Evolutionary conservation across 352 stramenopile genomes (phyloP).

Genomic region (Lagenidium giganteum): DNA sequence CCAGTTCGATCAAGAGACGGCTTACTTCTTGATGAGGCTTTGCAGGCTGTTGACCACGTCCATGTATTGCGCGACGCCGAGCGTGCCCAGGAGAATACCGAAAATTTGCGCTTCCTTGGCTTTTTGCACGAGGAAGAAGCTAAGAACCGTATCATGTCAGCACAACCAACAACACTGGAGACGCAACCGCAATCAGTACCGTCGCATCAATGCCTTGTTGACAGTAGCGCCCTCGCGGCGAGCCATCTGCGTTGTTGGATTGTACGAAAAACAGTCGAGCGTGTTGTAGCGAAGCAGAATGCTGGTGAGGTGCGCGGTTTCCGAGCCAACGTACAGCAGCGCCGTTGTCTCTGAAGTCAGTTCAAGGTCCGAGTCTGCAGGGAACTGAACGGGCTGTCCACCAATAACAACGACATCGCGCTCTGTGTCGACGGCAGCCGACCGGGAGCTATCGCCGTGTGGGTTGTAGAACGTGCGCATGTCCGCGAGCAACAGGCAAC

Average conservation of each 20-base stretch:
- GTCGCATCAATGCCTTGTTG: conserved; percentile 64
- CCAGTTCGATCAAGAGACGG: no score
- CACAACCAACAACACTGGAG: not conserved
- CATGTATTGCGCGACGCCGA: conserved; percentile 91
- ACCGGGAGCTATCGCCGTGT: conserved; percentile 1
- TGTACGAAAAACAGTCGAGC: conserved; percentile 69
- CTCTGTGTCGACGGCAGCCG: not conserved
- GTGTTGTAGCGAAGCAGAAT: conserved; percentile 75
- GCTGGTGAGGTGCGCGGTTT: conserved; percentile 77
- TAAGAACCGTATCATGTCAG: conserved; percentile 1
- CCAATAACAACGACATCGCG: conserved; percentile 52
- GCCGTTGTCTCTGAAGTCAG: conserved; percentile 31
- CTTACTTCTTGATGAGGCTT: conserved; percentile 81
- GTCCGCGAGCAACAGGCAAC: conserved; percentile 42
- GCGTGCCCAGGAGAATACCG: conserved; percentile 95
- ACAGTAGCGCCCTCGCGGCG: conserved; percentile 57
- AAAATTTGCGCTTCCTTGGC: conserved; percentile 93
- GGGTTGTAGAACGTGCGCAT: conserved; percentile 78
- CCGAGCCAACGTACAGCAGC: conserved; percentile 70
- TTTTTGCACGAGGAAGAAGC: conserved; percentile 89
- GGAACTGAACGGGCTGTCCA: conserved; percentile 48
- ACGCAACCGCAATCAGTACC: conserved; percentile 14
- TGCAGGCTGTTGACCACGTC: conserved; percentile 88
- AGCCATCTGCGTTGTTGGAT: conserved; percentile 31
- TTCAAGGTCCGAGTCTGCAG: conserved; percentile 10